Evolutionary conservation across 1,284 basidiomycete genomes (phyloP).

Genomic region (Schizophyllum amplum): DNA sequence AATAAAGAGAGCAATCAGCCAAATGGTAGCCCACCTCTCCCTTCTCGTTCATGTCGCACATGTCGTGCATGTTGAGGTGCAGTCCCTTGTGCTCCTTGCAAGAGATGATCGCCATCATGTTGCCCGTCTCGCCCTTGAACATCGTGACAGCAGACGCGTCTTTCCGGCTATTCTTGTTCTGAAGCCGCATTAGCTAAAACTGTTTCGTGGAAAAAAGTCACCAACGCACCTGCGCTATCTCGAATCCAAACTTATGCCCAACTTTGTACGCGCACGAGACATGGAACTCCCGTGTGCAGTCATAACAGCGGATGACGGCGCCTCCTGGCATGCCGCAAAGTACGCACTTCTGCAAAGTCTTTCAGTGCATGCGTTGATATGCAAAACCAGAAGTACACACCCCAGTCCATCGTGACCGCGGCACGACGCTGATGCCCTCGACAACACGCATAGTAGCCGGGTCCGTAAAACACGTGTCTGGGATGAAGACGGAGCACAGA

Average conservation of each 20-base stretch:
- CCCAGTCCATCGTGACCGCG: conserved; percentile 53
- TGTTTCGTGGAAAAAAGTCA: background rate
- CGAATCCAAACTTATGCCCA: conserved; percentile 83
- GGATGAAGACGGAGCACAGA: conserved; percentile 82
- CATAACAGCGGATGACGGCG: conserved; percentile 76
- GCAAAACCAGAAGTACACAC: conserved; percentile 29
- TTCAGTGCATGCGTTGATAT: conserved; percentile 4
- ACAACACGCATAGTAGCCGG: conserved; percentile 63
- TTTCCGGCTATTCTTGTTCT: conserved; percentile 71
- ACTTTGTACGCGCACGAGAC: conserved; percentile 85
- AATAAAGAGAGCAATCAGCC: background rate
- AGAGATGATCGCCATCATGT: conserved; percentile 74
- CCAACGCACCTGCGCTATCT: conserved; percentile 68
- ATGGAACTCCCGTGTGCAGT: conserved; percentile 79
- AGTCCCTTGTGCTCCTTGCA: conserved; percentile 76
- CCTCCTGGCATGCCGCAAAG: conserved; percentile 66
- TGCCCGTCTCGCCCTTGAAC: conserved; percentile 85
- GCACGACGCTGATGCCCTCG: conserved; percentile 80
- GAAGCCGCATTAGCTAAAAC: conserved; percentile 1
- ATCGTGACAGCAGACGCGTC: conserved; percentile 59
- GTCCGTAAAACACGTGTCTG: conserved; percentile 78
- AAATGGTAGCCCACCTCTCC: conserved; percentile 46
- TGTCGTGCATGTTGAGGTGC: conserved; percentile 64
- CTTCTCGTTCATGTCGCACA: conserved; percentile 79
- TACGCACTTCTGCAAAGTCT: conserved; percentile 39